phyloP scores from a whole-genome alignment of 192 early-diverging fungal genomes.

The Coemansia sp. region DNA sequence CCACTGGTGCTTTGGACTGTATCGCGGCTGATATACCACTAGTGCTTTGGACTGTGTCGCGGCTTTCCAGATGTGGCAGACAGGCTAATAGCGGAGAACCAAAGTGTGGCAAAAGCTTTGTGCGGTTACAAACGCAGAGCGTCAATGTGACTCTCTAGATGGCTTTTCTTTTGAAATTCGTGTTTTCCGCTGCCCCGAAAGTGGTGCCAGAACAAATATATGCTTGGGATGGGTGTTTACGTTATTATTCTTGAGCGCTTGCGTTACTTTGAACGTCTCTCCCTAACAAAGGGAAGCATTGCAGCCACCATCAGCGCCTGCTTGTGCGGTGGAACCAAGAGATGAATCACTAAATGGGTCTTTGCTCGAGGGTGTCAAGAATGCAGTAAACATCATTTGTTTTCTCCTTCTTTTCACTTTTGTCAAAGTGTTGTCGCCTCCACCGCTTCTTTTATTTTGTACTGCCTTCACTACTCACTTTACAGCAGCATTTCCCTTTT shows the following conservation, averaged over 20 bases:
- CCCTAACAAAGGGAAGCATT: too few relatives aligned
- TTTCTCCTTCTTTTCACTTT: too few relatives aligned
- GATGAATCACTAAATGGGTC: too few relatives aligned
- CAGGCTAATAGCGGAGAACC: not conserved
- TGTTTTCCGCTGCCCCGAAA: not conserved
- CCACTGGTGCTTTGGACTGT: not conserved
- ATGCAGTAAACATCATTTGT: too few relatives aligned
- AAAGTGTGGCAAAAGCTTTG: not conserved
- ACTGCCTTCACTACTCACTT: too few relatives aligned
- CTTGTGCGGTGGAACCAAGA: too few relatives aligned
- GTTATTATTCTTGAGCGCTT: too few relatives aligned
- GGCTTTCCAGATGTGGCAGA: constrained; percentile 5
- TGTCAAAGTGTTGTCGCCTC: too few relatives aligned
- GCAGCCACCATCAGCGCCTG: too few relatives aligned
- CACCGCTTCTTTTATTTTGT: too few relatives aligned
- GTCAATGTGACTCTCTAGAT: not conserved
- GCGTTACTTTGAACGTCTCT: too few relatives aligned
- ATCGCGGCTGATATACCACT: not conserved
- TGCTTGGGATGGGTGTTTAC: not conserved
- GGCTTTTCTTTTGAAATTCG: not conserved
- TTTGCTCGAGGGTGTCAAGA: too few relatives aligned
- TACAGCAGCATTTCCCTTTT: not conserved
- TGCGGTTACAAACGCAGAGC: not conserved
- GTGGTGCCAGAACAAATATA: not conserved
- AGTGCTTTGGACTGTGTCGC: not conserved